phyloP scores from a whole-genome alignment of 176 grass and related monocot species.

The Phoenix roebelenii region DNA sequence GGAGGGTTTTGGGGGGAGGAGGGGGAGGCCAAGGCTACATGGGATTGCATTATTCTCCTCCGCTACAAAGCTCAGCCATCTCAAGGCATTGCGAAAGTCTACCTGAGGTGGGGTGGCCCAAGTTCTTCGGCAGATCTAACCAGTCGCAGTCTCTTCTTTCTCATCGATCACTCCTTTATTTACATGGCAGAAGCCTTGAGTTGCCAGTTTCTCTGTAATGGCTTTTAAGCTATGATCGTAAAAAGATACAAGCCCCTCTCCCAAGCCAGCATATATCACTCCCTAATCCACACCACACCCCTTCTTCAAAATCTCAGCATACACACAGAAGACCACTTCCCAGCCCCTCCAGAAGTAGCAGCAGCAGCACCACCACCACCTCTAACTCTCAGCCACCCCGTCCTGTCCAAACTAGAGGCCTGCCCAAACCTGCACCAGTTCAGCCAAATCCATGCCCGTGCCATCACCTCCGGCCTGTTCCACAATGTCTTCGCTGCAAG shows the following conservation, averaged over 20 bases:
- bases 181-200: too few species aligned
- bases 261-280: slow-evolving; percentile 20
- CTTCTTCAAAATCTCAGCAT: neutral
- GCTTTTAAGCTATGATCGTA: too few species aligned
- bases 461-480: slow-evolving; percentile 1
- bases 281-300: slow-evolving; percentile 1
- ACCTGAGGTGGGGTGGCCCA: too few species aligned
- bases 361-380: too few species aligned
- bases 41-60: slow-evolving; percentile 6
- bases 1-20: neutral
- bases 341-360: neutral
- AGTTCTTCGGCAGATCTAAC: too few species aligned
- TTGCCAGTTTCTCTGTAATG: too few species aligned
- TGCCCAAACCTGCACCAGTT: slow-evolving; percentile 1
- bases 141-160: too few species aligned
- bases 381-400: neutral
- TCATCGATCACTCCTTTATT: too few species aligned
- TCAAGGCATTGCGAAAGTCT: too few species aligned
- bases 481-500: slow-evolving; percentile 6
- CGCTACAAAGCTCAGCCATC: neutral
- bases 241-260: neutral
- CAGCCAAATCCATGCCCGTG: slow-evolving; percentile 9
- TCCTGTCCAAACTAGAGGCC: slow-evolving; percentile 12
- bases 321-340: neutral
- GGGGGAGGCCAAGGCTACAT: neutral